Evolutionary conservation across 768 basidiomycete species (phyloP), one percentile per base, ranked within the genome.

Genomic region (Rubroboletus satanas): DNA sequence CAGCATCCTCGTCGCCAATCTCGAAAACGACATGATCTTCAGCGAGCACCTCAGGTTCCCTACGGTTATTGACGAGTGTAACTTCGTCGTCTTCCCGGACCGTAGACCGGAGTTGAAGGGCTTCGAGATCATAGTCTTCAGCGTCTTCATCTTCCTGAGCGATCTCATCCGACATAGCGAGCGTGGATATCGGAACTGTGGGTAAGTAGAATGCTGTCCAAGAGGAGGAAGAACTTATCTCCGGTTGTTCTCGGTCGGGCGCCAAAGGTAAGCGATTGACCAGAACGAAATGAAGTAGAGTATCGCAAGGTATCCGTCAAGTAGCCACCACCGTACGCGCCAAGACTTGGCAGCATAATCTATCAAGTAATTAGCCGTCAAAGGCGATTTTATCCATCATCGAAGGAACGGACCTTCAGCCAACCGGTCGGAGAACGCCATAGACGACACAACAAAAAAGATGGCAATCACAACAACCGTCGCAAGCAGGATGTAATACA

Each of bases 101-200:
- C 32, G 74, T 69, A 2, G 77, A 76, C 33, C 85, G 83, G 49
- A 65, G 73, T 61, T 85, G 81, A 51, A 94, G 75, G 14, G 87
- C 76, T 62, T 93, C 93, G 28, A 92, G 76, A 64, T 94, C 93
- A 63, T 93, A 95, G 66, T 94, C 88, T 66, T 97, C 91, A 0
- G 92, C 95, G 60, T 95, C 94, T 63, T 88, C 87, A 66, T 95
- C 93, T 64, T 94, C 88, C 73, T 95, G 93, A 26, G 97, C 93
- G 49, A 98, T 73, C 74, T 99, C 97, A 60, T 98, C 95, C 26
- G 92, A 95, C 88, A 98, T 94, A 35, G 93, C 85, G 57, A 99
- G 83, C 69, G 88, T 90, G 60, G 66, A 78, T 62, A 78, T 73
- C 73, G 45, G 71, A 66, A 23, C 36, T 54, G 47, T 53, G 51